phyloP scores from a whole-genome alignment of 2,329 filamentous ascomycete species.

The Neofusicoccum parvum region DNA sequence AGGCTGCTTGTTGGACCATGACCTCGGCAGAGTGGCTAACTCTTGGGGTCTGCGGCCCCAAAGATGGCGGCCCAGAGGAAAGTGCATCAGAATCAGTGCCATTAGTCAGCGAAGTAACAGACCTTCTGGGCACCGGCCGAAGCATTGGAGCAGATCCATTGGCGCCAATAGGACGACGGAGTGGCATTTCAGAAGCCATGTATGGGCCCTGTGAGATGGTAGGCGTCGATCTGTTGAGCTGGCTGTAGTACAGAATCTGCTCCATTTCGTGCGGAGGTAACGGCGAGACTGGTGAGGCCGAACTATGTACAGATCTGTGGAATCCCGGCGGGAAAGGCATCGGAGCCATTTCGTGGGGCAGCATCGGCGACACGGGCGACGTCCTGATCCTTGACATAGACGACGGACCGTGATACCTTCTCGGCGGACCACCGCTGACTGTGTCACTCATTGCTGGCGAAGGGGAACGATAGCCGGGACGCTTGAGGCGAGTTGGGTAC shows the following conservation, averaged over 20 bases:
- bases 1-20: constrained; percentile 20
- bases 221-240: constrained; percentile 10
- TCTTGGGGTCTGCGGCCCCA: constrained; percentile 47
- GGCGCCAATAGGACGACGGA: constrained; percentile 29
- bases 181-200: not conserved
- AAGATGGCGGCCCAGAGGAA: constrained; percentile 47
- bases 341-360: constrained; percentile 9
- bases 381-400: constrained; percentile 30
- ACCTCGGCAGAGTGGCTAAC: constrained; percentile 40
- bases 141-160: constrained; percentile 26
- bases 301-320: constrained; percentile 5
- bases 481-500: constrained; percentile 46
- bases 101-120: constrained; percentile 18
- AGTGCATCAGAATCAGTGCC: constrained; percentile 43
- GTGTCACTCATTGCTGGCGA: constrained; percentile 49
- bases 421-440: constrained; percentile 27
- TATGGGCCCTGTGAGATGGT: not conserved
- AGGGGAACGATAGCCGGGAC: constrained; percentile 44
- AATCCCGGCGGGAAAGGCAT: constrained; percentile 4
- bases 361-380: constrained; percentile 4
- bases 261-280: constrained; percentile 12
- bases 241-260: constrained; percentile 11
- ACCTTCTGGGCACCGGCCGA: constrained; percentile 26
- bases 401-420: constrained; percentile 26
- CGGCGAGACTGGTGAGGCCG: not conserved